Evolutionary conservation across 2,329 filamentous ascomycete species (phyloP).

Genomic region (Verticillium nubilum): DNA sequence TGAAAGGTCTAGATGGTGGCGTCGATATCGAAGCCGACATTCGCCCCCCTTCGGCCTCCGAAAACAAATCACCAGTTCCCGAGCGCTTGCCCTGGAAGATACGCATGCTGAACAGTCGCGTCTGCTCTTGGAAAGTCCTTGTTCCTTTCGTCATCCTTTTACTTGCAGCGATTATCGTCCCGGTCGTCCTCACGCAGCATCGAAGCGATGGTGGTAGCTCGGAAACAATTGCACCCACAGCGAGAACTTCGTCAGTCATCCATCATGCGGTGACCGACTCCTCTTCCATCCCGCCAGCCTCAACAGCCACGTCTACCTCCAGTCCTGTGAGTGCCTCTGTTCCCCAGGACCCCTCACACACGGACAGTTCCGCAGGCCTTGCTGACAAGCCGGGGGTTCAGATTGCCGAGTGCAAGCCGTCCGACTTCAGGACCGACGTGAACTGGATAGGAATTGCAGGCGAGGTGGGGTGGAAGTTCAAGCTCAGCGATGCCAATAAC

Average conservation of each 20-base stretch:
- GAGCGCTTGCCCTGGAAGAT: background rate
- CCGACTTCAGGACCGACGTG: slow-evolving; percentile 6
- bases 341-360: background rate
- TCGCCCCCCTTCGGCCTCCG: background rate
- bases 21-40: background rate
- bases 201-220: slow-evolving; percentile 13
- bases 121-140: background rate
- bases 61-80: background rate
- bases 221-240: background rate
- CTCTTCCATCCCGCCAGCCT: background rate
- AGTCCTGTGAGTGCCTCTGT: background rate
- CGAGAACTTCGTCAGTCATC: background rate
- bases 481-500: slow-evolving; percentile 4
- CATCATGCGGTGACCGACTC: background rate
- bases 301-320: background rate
- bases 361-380: background rate
- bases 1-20: background rate
- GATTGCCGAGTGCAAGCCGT: slow-evolving; percentile 4
- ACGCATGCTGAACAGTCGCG: background rate
- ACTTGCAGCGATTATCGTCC: slow-evolving; percentile 29
- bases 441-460: slow-evolving; percentile 11
- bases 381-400: background rate
- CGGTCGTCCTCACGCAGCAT: slow-evolving; percentile 24
- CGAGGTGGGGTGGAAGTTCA: slow-evolving; percentile 7
- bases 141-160: slow-evolving; percentile 13